A percentile compares a stretch with the other conserved stretches of the same genome.
Evolutionary conservation across 2,329 filamentous ascomycete genomes (phyloP).

Genomic region (Diatrype stigma): DNA sequence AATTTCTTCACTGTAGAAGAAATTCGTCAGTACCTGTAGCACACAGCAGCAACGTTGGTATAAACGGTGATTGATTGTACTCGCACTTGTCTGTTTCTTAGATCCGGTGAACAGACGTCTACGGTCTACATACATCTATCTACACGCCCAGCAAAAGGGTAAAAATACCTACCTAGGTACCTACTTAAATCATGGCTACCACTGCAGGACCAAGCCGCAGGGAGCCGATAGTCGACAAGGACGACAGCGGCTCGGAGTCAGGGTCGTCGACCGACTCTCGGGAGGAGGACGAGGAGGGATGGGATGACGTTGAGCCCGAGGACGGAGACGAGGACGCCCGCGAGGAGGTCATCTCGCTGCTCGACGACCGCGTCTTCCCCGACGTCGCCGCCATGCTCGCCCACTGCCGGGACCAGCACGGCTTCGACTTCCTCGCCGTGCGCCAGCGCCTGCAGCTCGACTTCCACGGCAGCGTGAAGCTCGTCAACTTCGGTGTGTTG

Average conservation of each 20-base stretch:
- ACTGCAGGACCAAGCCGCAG: slow-evolving; percentile 7
- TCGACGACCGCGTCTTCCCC: slow-evolving; percentile 63
- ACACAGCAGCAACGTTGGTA: not conserved
- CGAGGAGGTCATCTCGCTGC: slow-evolving; percentile 62
- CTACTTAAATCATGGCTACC: slow-evolving; percentile 7
- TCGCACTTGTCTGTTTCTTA: too few species aligned
- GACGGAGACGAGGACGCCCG: slow-evolving; percentile 52
- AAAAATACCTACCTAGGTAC: not conserved
- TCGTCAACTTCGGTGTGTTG: slow-evolving; percentile 62
- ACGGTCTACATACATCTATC: too few species aligned
- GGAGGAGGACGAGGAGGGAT: slow-evolving; percentile 44
- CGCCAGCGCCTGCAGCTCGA: slow-evolving; percentile 59
- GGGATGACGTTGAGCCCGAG: slow-evolving; percentile 57
- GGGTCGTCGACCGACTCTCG: slow-evolving; percentile 28
- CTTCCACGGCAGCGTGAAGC: slow-evolving; percentile 68
- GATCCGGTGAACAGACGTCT: too few species aligned
- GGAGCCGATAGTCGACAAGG: slow-evolving; percentile 8
- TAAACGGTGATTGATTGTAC: too few species aligned
- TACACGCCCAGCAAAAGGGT: too few species aligned
- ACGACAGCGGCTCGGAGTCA: slow-evolving; percentile 30
- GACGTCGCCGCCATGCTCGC: slow-evolving; percentile 62
- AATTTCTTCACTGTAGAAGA: slow-evolving; percentile 17
- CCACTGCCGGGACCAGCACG: slow-evolving; percentile 61
- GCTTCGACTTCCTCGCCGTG: slow-evolving; percentile 62
- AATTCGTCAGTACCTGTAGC: slow-evolving; percentile 8